Evolutionary conservation across 768 basidiomycete species (phyloP).

Genomic region (Dendrothele bispora): DNA sequence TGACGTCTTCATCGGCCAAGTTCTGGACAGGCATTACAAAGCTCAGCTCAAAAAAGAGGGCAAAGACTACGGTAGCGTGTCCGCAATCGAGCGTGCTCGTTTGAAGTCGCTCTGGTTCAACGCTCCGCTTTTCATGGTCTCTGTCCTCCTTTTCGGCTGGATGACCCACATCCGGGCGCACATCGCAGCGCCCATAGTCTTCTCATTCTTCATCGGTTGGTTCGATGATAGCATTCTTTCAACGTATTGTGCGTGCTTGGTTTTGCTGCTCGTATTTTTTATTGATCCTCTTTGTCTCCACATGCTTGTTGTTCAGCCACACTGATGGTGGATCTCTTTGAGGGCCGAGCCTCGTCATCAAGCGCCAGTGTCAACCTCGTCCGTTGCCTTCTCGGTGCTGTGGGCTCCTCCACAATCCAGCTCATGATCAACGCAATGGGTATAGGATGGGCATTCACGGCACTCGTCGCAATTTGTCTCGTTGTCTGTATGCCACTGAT

Average conservation of each 20-base stretch:
- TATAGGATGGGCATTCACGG: background rate
- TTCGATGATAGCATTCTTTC: conserved; percentile 1
- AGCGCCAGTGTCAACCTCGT: background rate
- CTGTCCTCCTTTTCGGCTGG: conserved; percentile 1
- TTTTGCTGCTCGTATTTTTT: no score
- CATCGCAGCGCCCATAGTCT: background rate
- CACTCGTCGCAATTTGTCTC: no score
- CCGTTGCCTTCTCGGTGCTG: background rate
- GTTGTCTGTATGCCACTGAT: no score
- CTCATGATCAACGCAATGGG: background rate
- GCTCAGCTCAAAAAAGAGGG: no score
- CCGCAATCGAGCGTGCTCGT: conserved; percentile 1
- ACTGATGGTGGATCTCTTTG: background rate
- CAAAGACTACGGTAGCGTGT: no score
- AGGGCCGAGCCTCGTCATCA: background rate
- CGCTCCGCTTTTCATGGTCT: background rate
- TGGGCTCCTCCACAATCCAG: background rate
- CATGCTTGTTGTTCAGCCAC: no score
- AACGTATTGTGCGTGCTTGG: conserved; percentile 1
- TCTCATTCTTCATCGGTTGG: conserved; percentile 6
- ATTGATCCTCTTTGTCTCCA: no score
- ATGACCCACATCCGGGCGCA: background rate
- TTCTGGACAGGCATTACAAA: conserved; percentile 2
- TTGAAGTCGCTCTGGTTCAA: background rate
- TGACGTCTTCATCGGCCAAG: conserved; percentile 1